Percentiles rank a stretch among this genome's conserved stretches.
These are phyloP conservation scores for Gleditsia sinensis DNA, from an alignment of 306 rosid species.

Conservation along the genomic window DNA sequence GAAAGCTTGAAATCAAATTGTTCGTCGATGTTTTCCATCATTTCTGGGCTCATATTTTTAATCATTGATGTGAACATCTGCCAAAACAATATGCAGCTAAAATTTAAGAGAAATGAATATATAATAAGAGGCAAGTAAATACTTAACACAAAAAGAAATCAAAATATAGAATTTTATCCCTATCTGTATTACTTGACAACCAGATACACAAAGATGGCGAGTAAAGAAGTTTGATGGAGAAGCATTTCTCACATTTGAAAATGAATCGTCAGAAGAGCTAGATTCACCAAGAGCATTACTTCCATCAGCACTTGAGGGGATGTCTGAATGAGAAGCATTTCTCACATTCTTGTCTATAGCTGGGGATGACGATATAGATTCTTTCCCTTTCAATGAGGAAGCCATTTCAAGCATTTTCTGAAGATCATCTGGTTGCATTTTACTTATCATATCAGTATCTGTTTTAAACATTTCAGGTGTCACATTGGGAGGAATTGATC, in stretches of 20 bases:
- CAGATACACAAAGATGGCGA: conserved; percentile 7
- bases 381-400: conserved; percentile 65
- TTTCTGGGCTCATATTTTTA: conserved; percentile 93
- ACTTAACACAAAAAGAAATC: not conserved
- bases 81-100: conserved; percentile 37
- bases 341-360: conserved; percentile 38
- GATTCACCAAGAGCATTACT: conserved; percentile 50
- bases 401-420: conserved; percentile 89
- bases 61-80: conserved; percentile 95
- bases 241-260: conserved; percentile 55
- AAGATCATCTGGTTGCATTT: conserved; percentile 81
- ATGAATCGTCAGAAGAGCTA: conserved; percentile 45
- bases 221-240: conserved; percentile 48
- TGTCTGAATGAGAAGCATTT: conserved; percentile 39
- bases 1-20: conserved; percentile 92
- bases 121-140: not conserved
- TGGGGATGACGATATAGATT: conserved; percentile 46
- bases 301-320: conserved; percentile 42
- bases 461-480: conserved; percentile 90
- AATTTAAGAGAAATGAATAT: not conserved
- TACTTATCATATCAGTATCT: conserved; percentile 77
- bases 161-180: not conserved
- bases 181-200: not conserved
- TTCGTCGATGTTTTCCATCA: conserved; percentile 94
- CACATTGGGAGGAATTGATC: conserved; percentile 64